These are phyloP conservation scores for Stephania japonica DNA, from an alignment of 164 flowering plant species.

Conservation along the genomic window DNA sequence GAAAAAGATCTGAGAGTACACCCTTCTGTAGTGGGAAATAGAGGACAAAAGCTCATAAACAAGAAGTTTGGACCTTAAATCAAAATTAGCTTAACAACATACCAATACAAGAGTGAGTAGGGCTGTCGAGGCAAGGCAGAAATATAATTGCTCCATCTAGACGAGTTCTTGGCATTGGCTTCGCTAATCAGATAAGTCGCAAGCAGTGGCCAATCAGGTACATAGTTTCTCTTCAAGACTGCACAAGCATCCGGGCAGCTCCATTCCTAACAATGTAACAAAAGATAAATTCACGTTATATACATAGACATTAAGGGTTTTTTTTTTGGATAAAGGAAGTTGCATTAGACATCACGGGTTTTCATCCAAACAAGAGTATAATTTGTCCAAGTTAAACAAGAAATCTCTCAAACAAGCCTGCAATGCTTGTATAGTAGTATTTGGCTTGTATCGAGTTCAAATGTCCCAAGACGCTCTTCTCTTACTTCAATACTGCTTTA, in stretches of 20 bases:
- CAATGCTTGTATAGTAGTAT: background rate
- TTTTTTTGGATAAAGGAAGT: too few species aligned
- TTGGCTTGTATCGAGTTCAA: background rate
- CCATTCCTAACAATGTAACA: conserved; percentile 61
- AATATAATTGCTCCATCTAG: conserved; percentile 87
- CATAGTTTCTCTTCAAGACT: conserved; percentile 54
- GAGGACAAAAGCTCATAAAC: background rate
- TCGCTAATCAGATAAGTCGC: conserved; percentile 92
- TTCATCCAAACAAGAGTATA: too few species aligned
- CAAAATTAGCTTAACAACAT: conserved; percentile 12
- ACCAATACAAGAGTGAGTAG: conserved; percentile 93
- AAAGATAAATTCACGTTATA: background rate
- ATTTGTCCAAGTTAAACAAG: background rate
- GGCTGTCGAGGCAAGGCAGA: conserved; percentile 93
- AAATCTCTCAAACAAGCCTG: background rate
- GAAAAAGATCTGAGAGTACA: conserved; percentile 44
- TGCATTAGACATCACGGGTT: too few species aligned
- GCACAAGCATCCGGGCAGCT: conserved; percentile 70
- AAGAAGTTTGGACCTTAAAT: background rate
- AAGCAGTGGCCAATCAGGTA: conserved; percentile 95
- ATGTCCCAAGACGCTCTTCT: background rate
- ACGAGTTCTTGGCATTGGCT: conserved; percentile 62
- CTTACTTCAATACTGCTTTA: background rate
- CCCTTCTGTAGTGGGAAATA: conserved; percentile 21
- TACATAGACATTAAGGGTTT: too few species aligned